phyloP scores from a whole-genome alignment of 192 early-diverging fungal genomes.

The Umbelopsis isabellina region DNA sequence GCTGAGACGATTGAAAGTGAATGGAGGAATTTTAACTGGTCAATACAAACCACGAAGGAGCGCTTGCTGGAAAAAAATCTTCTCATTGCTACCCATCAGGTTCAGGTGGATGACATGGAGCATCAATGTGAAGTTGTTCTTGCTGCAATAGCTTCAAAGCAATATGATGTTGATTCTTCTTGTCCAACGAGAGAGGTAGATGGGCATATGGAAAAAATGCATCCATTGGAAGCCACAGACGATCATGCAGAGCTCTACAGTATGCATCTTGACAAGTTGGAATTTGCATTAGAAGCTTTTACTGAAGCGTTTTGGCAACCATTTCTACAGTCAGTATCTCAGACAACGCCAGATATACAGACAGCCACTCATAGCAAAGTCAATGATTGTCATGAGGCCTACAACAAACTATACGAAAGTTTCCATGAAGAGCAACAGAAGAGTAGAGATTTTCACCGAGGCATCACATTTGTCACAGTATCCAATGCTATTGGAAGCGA shows the following conservation, averaged over 20 bases:
- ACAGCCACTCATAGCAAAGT: neutral
- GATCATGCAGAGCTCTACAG: slow-evolving; percentile 11
- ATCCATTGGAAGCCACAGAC: slow-evolving; percentile 20
- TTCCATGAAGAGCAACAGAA: neutral
- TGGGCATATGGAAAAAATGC: neutral
- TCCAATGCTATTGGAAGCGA: slow-evolving; percentile 25
- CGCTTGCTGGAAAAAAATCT: slow-evolving; percentile 16
- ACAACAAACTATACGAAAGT: neutral
- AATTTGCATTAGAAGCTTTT: slow-evolving; percentile 14
- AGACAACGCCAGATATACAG: slow-evolving; percentile 19
- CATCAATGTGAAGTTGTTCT: neutral
- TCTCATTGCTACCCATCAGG: slow-evolving; percentile 24
- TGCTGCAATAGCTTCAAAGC: neutral
- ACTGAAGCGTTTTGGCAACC: slow-evolving; percentile 18
- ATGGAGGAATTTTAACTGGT: slow-evolving; percentile 29
- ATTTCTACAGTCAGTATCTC: slow-evolving; percentile 11
- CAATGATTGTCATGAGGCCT: neutral
- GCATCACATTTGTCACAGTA: neutral
- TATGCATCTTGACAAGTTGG: neutral
- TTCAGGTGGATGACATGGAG: slow-evolving; percentile 17
- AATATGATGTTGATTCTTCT: neutral
- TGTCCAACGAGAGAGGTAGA: neutral
- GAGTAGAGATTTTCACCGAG: slow-evolving; percentile 14
- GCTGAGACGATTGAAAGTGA: slow-evolving; percentile 29
- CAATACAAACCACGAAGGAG: slow-evolving; percentile 34